Conservation (phyloP, 148 eudicot species). For the Chenopodium quinoa region DNA sequence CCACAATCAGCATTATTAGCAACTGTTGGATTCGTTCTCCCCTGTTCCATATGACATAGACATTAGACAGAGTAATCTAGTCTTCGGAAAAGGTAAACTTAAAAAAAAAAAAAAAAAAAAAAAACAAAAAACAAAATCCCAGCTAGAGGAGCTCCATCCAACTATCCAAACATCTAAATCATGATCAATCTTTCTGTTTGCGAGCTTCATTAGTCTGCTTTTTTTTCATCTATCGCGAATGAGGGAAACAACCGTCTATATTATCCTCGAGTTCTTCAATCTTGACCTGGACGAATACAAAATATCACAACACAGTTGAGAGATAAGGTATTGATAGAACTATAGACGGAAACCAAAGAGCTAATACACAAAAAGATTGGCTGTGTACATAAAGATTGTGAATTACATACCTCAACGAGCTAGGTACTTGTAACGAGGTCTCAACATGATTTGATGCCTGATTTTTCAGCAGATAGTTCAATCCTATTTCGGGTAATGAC, state of each 20-base stretch:
- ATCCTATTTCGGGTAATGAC: background rate
- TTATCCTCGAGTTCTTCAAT: background rate
- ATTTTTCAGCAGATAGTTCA: background rate
- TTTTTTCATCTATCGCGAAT: background rate
- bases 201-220: background rate
- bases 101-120: too few species aligned
- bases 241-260: background rate
- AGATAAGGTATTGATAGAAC: background rate
- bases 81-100: too few species aligned
- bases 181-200: too few species aligned
- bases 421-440: background rate
- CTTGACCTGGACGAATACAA: background rate
- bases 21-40: background rate
- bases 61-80: too few species aligned
- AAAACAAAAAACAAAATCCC: accelerated
- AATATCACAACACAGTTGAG: background rate
- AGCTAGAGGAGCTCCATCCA: background rate
- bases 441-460: background rate
- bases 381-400: background rate
- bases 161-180: background rate
- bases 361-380: background rate
- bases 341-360: background rate
- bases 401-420: background rate
- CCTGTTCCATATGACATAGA: background rate
- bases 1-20: too few species aligned